These are phyloP conservation scores for Ceratocystis huliohia DNA, from an alignment of 2,329 filamentous ascomycete species.

Conservation along the genomic window DNA sequence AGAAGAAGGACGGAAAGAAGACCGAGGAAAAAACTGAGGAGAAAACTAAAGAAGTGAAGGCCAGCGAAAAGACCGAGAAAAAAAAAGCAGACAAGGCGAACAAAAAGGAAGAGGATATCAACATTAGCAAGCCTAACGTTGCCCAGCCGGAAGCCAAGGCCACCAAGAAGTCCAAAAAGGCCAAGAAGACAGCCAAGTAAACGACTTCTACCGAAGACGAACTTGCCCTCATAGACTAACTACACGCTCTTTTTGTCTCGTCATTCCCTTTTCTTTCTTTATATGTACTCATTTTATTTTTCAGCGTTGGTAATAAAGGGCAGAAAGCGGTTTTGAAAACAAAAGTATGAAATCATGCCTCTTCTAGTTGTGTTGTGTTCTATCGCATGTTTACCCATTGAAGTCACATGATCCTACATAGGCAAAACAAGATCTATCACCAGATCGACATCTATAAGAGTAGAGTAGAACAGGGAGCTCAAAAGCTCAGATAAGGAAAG, in stretches of 20 bases:
- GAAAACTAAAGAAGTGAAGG: constrained; percentile 19
- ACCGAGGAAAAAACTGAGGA: constrained; percentile 21
- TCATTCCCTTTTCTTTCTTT: constrained; percentile 2
- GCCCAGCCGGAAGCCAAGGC: constrained; percentile 19
- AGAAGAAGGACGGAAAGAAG: constrained; percentile 21
- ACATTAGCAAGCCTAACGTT: constrained; percentile 12
- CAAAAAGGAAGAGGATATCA: constrained; percentile 20
- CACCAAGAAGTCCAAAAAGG: constrained; percentile 21
- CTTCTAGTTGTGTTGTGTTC: too few relatives aligned
- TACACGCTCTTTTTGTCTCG: neutral
- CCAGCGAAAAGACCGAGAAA: constrained; percentile 14
- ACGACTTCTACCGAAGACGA: neutral
- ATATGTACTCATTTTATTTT: constrained; percentile 11
- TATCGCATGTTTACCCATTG: too few relatives aligned
- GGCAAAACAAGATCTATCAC: neutral
- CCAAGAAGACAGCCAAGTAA: constrained; percentile 20
- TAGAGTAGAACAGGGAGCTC: too few relatives aligned
- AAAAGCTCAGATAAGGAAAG: constrained; percentile 9
- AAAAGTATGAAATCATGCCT: neutral
- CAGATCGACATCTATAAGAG: neutral
- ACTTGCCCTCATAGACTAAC: neutral
- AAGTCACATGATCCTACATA: neutral
- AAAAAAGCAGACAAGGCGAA: constrained; percentile 13
- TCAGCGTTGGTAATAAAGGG: constrained; percentile 18
- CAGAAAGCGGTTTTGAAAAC: constrained; percentile 23